These are phyloP conservation scores for Mortierella sp. DNA, from an alignment of 371 early-diverging fungal genomes.

Conservation along the genomic window DNA sequence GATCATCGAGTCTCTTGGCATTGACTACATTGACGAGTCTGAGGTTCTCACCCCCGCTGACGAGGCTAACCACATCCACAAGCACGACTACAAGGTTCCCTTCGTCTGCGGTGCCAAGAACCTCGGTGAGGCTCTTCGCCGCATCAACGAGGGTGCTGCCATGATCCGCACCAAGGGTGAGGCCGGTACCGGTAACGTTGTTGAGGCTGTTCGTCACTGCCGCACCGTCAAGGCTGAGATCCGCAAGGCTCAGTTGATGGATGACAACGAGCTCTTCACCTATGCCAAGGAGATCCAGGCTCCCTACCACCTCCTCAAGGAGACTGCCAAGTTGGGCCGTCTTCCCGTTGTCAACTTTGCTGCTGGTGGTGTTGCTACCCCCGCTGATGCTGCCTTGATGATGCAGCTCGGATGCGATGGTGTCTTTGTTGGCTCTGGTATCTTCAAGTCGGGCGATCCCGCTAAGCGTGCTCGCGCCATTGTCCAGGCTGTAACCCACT, in stretches of 20 bases:
- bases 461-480: constrained; percentile 96
- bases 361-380: constrained; percentile 97
- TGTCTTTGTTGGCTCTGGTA: constrained; percentile 91
- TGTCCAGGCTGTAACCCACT: constrained; percentile 96
- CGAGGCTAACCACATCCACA: constrained; percentile 93
- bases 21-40: constrained; percentile 97
- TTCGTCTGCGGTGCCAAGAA: constrained; percentile 97
- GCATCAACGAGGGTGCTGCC: constrained; percentile 97
- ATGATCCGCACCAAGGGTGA: constrained; percentile 99
- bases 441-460: constrained; percentile 95
- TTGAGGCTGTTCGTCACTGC: constrained; percentile 96
- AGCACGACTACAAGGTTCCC: constrained; percentile 92
- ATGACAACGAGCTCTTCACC: constrained; percentile 78
- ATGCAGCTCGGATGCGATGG: constrained; percentile 98
- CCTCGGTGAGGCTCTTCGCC: constrained; percentile 96
- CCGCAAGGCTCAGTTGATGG: constrained; percentile 77
- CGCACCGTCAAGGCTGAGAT: constrained; percentile 89
- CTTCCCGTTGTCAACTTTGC: constrained; percentile 98
- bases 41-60: constrained; percentile 97
- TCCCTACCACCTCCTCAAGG: constrained; percentile 88
- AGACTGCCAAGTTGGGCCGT: constrained; percentile 89
- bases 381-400: constrained; percentile 97
- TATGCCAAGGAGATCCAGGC: constrained; percentile 96
- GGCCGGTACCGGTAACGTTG: constrained; percentile 96
- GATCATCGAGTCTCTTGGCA: constrained; percentile 90